Evolutionary conservation across 2,329 filamentous ascomycete genomes (phyloP), one percentile per base, ranked within the genome.

Genomic region (Exophiala sp.): DNA sequence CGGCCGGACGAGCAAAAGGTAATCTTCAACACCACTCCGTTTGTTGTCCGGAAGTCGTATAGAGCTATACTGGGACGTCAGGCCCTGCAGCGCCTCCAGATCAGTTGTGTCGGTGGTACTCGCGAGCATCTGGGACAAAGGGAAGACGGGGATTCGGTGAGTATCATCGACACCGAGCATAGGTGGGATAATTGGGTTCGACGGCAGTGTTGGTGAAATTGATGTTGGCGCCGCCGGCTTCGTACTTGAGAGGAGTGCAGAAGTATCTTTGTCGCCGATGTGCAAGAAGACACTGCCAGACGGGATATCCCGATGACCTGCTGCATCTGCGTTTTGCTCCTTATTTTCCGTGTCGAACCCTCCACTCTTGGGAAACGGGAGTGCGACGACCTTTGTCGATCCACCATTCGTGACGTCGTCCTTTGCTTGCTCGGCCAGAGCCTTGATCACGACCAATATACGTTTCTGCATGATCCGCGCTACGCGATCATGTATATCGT

Each of bases 111-210:
- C 14, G 11, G 24, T 29, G 20, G 16, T 42, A 44, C 39, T 20
- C 2, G 32, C 36, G 35, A 63, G 52, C 14, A 63, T 43, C 2
- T 18, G 45, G n/a, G 12, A 42, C 12, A 63, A 20, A 18, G 60
- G 53, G 50, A 62, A 63, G 42, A 61, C 35, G 24, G 61, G 61
- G 18, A 59, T 48, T 16, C 57, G 58, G 43, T 56, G 47, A 11
- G 21, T 48, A 34, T 52, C 46, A 36, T n/a, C 43, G 11, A 59
- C 39, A n/a, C 32, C 45, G 42, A 59, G 34, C 55, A 58, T 61
- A n/a, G 58, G 60, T n/a, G 58, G 62, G 24, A 58, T 48, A 10
- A 58, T 41, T 14, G 47, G 41, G 32, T 56, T 56, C 38, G 39
- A 50, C 3, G 44, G 36, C 3, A 52, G 32, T 7, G 50, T 35